Percentiles rank a stretch among this genome's conserved stretches.
phyloP scores from a whole-genome alignment of 1,139 yeast species.

The Blastobotrys capitulatus region DNA sequence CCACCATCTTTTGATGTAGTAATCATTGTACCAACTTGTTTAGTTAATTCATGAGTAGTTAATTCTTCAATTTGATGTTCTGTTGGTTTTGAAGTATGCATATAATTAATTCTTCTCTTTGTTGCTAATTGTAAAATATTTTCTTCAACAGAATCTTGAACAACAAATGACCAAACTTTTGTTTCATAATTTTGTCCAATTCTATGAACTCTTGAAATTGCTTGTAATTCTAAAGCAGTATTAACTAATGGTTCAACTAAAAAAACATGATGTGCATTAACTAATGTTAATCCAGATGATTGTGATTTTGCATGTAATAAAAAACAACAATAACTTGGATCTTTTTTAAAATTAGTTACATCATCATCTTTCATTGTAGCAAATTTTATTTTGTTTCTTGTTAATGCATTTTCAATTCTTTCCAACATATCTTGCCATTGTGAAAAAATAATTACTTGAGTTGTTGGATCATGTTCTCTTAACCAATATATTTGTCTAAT shows the following conservation, averaged over 20 bases:
- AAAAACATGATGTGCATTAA: constrained; percentile 87
- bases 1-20: constrained; percentile 31
- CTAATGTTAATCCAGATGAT: constrained; percentile 81
- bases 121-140: constrained; percentile 48
- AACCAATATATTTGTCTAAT: constrained; percentile 62
- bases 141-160: constrained; percentile 85
- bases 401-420: constrained; percentile 63
- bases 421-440: constrained; percentile 79
- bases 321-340: constrained; percentile 69
- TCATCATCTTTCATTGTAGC: constrained; percentile 41
- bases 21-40: constrained; percentile 12
- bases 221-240: constrained; percentile 81
- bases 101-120: constrained; percentile 24
- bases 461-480: constrained; percentile 50
- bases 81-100: constrained; percentile 5
- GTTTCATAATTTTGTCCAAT: constrained; percentile 82
- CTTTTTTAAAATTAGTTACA: constrained; percentile 53
- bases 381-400: constrained; percentile 49
- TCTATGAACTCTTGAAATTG: constrained; percentile 84
- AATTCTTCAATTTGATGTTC: constrained; percentile 3
- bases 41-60: constrained; percentile 9
- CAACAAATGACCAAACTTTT: constrained; percentile 86
- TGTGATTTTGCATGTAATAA: constrained; percentile 78
- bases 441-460: constrained; percentile 79
- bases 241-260: constrained; percentile 90